Evolutionary conservation across 306 rosid species (phyloP).

Genomic region (Aeschynomene evenia): DNA sequence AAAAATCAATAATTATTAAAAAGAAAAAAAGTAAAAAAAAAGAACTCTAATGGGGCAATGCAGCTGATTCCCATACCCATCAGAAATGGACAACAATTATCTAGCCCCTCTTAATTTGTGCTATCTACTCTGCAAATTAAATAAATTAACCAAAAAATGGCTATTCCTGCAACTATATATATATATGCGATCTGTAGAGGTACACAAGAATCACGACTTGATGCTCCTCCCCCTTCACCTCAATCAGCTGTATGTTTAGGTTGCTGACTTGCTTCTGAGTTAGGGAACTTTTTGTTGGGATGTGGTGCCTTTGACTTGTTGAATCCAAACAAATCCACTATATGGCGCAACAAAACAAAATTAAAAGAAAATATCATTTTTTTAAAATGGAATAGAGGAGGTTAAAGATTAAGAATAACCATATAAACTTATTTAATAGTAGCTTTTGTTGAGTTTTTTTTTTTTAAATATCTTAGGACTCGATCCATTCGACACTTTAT

Average conservation of each 20-base stretch:
- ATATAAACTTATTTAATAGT: too few relatives aligned
- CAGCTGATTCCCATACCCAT: not conserved
- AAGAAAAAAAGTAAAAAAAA: not conserved
- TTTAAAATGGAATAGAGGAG: too few relatives aligned
- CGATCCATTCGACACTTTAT: too few relatives aligned
- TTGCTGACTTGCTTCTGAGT: constrained; percentile 62
- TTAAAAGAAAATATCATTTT: not conserved
- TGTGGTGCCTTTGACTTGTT: constrained; percentile 70
- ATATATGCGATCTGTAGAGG: constrained; percentile 12
- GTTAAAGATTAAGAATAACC: not conserved
- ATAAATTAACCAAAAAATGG: constrained; percentile 7
- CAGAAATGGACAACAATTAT: constrained; percentile 32
- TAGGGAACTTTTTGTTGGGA: constrained; percentile 57
- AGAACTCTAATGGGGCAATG: not conserved
- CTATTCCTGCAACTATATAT: constrained; percentile 23
- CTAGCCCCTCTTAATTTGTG: constrained; percentile 14
- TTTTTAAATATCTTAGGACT: too few relatives aligned
- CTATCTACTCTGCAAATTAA: constrained; percentile 20
- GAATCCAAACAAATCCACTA: constrained; percentile 30
- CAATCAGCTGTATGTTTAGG: constrained; percentile 20
- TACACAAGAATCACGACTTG: constrained; percentile 16
- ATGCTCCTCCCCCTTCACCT: not conserved
- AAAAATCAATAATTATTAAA: not conserved
- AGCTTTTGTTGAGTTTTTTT: too few relatives aligned
- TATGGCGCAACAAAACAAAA: constrained; percentile 12